Percentiles rank a stretch among this genome's conserved stretches.
Evolutionary conservation across 2,329 filamentous ascomycete genomes (phyloP).

Genomic region (Aspergillus sp.): DNA sequence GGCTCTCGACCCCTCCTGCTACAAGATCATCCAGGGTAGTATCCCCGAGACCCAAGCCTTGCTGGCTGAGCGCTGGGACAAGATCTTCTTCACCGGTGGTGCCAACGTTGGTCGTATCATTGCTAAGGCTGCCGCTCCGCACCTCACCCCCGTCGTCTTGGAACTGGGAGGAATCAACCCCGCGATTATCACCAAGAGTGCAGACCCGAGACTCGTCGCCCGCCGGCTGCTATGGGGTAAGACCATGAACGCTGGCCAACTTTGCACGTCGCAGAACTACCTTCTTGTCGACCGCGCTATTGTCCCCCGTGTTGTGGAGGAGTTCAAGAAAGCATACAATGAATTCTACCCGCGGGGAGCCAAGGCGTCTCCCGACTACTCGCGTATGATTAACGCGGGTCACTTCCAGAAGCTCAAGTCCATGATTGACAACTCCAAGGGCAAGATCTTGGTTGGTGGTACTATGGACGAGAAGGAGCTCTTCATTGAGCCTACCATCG

Average conservation of each 20-base stretch:
- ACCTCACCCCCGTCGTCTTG: conserved; percentile 77
- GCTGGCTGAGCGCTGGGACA: conserved; percentile 88
- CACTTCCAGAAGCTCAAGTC: conserved; percentile 79
- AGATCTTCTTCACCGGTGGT: conserved; percentile 93
- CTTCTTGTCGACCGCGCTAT: conserved; percentile 72
- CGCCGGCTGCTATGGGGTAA: conserved; percentile 85
- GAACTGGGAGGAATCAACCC: conserved; percentile 92
- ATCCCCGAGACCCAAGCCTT: conserved; percentile 74
- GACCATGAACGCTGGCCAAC: conserved; percentile 75
- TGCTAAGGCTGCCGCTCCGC: conserved; percentile 79
- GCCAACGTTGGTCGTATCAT: conserved; percentile 76
- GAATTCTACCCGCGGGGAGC: conserved; percentile 81
- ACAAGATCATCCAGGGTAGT: conserved; percentile 71
- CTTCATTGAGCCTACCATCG: conserved; percentile 87
- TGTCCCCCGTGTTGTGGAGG: conserved; percentile 63
- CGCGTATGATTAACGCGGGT: conserved; percentile 69
- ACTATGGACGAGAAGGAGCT: conserved; percentile 70
- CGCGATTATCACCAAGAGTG: conserved; percentile 79
- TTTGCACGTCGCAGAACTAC: conserved; percentile 92
- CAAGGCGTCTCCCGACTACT: conserved; percentile 69
- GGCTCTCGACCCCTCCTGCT: conserved; percentile 69
- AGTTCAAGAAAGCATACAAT: conserved; percentile 63
- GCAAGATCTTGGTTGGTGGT: conserved; percentile 82
- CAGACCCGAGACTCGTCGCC: conserved; percentile 73
- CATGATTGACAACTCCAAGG: conserved; percentile 78